Evolutionary conservation across 2,329 filamentous ascomycete species (phyloP), one percentile per base, ranked within the genome.

Genomic region (Thermothelomyces thermophilus): DNA sequence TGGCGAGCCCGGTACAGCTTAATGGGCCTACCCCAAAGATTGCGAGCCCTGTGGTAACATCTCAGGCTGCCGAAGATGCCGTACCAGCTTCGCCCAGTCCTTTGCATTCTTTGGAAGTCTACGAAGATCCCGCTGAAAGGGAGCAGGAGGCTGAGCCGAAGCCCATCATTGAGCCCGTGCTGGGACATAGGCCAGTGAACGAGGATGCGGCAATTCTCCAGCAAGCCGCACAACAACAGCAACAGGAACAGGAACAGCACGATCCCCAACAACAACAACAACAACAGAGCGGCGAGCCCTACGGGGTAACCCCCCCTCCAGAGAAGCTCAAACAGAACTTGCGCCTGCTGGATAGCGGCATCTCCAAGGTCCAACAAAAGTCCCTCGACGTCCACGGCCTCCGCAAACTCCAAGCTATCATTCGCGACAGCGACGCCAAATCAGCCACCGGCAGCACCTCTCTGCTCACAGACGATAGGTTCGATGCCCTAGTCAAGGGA

Each of bases 311-410:
- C 10, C 55, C 63, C 28, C 72, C 73, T 0, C 70, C 74, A 0
- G 80, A 83, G 9, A 81, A 79, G 59, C 61, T 68, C 4, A 75
- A 74, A 41, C 79, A 83, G 56, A 80, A 75, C 59, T 68, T 70
- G 7, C 79, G 83, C 39, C 71, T 90, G 20, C 74, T 91, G 5
- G 79, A 84, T 28, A 90, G 86, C 59, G 87, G 84, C 43, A 86
- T 90, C 57, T 73, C 81, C 45, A 85, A 86, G 56, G 83, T 90
- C 58, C 82, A 82, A 58, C 75, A 79, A 26, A 80, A 81, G 59
- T 80, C 80, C 1, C 76, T 91, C n/a, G 87, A 90, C 62, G 85
- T 87, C 3, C 86, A 90, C 62, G 86, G 86, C 50, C 89, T 90
- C 73, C 80, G 86, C 46, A 86, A 87, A 61, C 72, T 90, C 42